Percentiles rank a stretch among this genome's conserved stretches.
Conservation (phyloP, 768 basidiomycete species). For the Boletus reticulatus region DNA sequence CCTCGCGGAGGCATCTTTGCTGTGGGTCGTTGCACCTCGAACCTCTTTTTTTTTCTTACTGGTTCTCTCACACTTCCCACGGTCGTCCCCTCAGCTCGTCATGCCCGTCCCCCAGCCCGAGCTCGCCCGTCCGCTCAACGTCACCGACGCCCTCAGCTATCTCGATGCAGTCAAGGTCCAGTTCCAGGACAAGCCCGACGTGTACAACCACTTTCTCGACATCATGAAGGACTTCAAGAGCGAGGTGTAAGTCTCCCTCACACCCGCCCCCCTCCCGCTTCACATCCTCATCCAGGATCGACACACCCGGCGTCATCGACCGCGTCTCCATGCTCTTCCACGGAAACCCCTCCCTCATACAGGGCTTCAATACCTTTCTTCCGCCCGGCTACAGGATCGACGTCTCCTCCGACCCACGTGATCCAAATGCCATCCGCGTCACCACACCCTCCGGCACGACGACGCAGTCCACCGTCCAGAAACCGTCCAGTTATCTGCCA, state of each 20-base stretch:
- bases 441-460: slow-evolving; percentile 76
- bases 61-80: slow-evolving; percentile 11
- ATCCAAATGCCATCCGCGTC: slow-evolving; percentile 74
- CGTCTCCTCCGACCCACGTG: slow-evolving; percentile 64
- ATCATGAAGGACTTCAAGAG: slow-evolving; percentile 99
- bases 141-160: slow-evolving; percentile 90
- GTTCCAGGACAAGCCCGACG: slow-evolving; percentile 87
- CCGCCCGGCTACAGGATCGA: slow-evolving; percentile 95
- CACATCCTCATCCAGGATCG: slow-evolving; percentile 59
- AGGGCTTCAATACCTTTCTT: slow-evolving; percentile 97
- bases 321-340: slow-evolving; percentile 92
- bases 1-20: slow-evolving; percentile 46
- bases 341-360: slow-evolving; percentile 85
- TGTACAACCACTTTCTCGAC: slow-evolving; percentile 92
- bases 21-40: no score
- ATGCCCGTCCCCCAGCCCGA: slow-evolving; percentile 36
- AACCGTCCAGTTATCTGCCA: slow-evolving; percentile 1
- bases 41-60: neutral
- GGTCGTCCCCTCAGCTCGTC: slow-evolving; percentile 3
- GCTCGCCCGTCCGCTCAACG: slow-evolving; percentile 68
- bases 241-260: slow-evolving; percentile 63
- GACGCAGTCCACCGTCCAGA: slow-evolving; percentile 48
- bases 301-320: slow-evolving; percentile 96
- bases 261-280: neutral
- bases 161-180: slow-evolving; percentile 93